Conservation (phyloP, 2,329 filamentous ascomycete species). For the Aspergillus amoenus region DNA sequence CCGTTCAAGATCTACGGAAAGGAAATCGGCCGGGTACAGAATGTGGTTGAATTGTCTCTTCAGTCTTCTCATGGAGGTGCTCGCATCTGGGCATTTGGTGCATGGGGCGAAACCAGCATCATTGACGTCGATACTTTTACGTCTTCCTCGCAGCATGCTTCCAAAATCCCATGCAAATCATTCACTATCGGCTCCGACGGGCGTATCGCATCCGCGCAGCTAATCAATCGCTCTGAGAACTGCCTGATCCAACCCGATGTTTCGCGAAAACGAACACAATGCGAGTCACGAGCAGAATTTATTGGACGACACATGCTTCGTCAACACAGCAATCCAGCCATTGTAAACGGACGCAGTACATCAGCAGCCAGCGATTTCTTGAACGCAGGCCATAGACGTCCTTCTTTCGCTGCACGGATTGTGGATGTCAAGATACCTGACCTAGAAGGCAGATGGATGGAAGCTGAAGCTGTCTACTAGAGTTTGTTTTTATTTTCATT, state of each 20-base stretch:
- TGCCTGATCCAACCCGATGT: conserved; percentile 7
- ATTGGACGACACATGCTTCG: conserved; percentile 22
- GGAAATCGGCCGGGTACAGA: conserved; percentile 47
- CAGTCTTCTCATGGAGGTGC: conserved; percentile 44
- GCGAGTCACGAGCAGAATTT: conserved; percentile 23
- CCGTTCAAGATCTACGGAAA: conserved; percentile 52
- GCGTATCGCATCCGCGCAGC: conserved; percentile 19
- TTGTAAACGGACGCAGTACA: conserved; percentile 8
- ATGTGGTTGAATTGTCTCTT: conserved; percentile 53
- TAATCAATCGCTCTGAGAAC: conserved; percentile 17
- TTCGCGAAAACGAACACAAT: conserved; percentile 29
- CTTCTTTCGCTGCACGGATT: conserved; percentile 38
- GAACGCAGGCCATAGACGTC: conserved; percentile 16
- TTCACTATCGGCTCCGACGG: conserved; percentile 29
- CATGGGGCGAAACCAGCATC: conserved; percentile 44
- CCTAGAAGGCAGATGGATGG: conserved; percentile 24
- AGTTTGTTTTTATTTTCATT: neutral
- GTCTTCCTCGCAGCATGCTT: conserved; percentile 9
- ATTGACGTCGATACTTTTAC: conserved; percentile 47
- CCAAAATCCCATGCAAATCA: conserved; percentile 24
- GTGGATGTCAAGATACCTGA: conserved; percentile 38
- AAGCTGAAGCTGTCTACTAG: conserved; percentile 11
- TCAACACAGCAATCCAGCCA: conserved; percentile 7
- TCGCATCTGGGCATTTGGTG: conserved; percentile 54
- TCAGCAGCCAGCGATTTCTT: neutral